A percentile compares a stretch with the other conserved stretches of the same genome.
Conservation (phyloP, 2,329 filamentous ascomycete species). For the Curvularia verruculosa region DNA sequence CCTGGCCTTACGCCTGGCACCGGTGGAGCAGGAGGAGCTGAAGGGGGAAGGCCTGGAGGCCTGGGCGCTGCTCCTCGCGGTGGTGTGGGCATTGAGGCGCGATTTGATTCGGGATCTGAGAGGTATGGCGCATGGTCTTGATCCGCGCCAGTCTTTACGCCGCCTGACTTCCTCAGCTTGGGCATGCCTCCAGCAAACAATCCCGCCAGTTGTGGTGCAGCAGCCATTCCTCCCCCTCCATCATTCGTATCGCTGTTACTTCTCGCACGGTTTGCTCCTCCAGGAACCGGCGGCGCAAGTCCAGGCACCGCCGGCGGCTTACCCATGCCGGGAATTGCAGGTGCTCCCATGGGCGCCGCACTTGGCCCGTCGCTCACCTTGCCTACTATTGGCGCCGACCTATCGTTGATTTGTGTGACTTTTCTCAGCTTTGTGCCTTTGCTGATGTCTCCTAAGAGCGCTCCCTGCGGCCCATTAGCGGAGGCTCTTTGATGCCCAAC, state of each 20-base stretch:
- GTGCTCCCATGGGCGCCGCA: constrained; percentile 72
- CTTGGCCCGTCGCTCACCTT: constrained; percentile 62
- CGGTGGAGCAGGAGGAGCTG: constrained; percentile 56
- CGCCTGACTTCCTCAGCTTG: constrained; percentile 86
- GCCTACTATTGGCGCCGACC: constrained; percentile 77
- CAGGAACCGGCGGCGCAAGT: constrained; percentile 73
- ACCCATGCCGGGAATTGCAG: constrained; percentile 73
- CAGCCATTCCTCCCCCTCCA: constrained; percentile 30
- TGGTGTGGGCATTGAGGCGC: constrained; percentile 60
- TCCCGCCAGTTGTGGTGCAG: constrained; percentile 78
- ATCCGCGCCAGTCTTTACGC: constrained; percentile 64
- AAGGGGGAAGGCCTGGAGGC: constrained; percentile 54
- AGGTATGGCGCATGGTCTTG: constrained; percentile 71
- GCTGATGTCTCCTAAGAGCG: constrained; percentile 83
- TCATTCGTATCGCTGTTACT: constrained; percentile 79
- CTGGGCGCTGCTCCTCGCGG: constrained; percentile 59
- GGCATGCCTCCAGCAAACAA: constrained; percentile 95
- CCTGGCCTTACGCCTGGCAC: constrained; percentile 60
- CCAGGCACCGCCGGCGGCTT: constrained; percentile 60
- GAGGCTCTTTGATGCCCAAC: constrained; percentile 5
- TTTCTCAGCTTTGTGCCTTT: constrained; percentile 85
- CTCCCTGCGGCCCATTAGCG: constrained; percentile 65
- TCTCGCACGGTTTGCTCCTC: constrained; percentile 61
- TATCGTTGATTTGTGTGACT: constrained; percentile 81
- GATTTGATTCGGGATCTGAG: constrained; percentile 75